Percentiles rank a stretch among this genome's conserved stretches.
phyloP scores from a whole-genome alignment of 345 rosid species.

The Abelmoschus esculentus region DNA sequence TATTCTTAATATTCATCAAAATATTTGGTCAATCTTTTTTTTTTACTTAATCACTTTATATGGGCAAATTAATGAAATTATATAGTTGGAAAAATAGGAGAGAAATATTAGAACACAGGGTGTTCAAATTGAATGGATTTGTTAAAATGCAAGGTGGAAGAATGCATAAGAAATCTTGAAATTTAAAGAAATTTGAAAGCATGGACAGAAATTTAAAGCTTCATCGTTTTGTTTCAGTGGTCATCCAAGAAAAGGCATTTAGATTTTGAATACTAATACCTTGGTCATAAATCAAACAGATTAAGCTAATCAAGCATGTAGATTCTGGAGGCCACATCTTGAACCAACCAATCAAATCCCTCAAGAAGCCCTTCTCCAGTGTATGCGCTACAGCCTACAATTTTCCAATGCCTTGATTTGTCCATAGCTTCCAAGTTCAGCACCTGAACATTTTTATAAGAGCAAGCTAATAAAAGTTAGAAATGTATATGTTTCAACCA shows the following conservation, averaged over 20 bases:
- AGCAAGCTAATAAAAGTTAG: no score
- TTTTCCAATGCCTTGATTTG: constrained; percentile 75
- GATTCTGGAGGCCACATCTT: constrained; percentile 83
- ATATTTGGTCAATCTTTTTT: no score
- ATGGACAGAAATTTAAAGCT: no score
- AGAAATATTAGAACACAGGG: not conserved
- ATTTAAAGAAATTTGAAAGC: no score
- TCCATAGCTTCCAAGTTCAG: constrained; percentile 78
- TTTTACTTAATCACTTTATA: no score
- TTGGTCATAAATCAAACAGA: not conserved
- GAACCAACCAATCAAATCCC: constrained; percentile 92
- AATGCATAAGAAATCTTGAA: no score
- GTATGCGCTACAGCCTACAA: constrained; percentile 82
- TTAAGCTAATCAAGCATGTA: constrained; percentile 60
- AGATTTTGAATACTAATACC: not conserved
- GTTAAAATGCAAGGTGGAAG: not conserved
- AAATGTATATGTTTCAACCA: not conserved
- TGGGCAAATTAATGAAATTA: no score
- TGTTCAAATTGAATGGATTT: not conserved
- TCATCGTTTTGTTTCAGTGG: not conserved
- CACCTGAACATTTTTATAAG: constrained; percentile 33
- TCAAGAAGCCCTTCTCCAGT: constrained; percentile 81
- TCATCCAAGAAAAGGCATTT: not conserved
- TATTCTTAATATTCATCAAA: no score
- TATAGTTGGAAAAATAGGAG: no score